Conservation (phyloP, 441 rosid species). For the Monsonia emarginata region DNA sequence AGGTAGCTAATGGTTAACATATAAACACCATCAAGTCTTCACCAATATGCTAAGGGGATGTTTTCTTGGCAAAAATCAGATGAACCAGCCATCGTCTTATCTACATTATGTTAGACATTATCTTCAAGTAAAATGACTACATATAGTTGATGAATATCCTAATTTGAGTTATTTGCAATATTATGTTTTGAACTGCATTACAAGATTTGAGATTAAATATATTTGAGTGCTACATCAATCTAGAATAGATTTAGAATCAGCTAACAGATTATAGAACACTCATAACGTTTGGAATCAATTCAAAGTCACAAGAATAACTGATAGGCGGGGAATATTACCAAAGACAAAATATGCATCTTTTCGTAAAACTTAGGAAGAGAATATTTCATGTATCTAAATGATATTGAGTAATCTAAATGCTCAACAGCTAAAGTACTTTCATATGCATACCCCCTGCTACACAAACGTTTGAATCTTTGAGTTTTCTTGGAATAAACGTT, state of each 20-base stretch:
- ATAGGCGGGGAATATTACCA: not conserved
- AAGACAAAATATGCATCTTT: slow-evolving; percentile 3
- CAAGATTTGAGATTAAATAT: not conserved
- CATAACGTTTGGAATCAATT: not conserved
- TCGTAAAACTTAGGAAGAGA: not conserved
- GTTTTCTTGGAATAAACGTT: slow-evolving; percentile 49
- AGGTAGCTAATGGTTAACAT: not conserved
- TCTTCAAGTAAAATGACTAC: not conserved
- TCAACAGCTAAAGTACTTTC: slow-evolving; percentile 23
- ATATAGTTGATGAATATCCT: not conserved
- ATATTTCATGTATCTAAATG: not conserved
- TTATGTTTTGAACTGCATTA: not conserved
- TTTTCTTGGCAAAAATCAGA: not conserved
- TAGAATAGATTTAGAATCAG: not conserved
- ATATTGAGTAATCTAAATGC: slow-evolving; percentile 1
- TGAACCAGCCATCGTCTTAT: not conserved
- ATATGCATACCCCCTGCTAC: slow-evolving; percentile 94
- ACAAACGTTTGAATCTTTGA: slow-evolving; percentile 74
- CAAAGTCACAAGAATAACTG: not conserved
- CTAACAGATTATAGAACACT: not conserved
- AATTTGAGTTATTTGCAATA: not conserved
- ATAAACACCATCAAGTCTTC: not conserved
- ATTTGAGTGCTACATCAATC: not conserved
- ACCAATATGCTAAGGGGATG: not conserved
- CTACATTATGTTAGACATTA: not conserved